Conservation (phyloP, 257 asterid species). For the Linaria vulgaris region DNA sequence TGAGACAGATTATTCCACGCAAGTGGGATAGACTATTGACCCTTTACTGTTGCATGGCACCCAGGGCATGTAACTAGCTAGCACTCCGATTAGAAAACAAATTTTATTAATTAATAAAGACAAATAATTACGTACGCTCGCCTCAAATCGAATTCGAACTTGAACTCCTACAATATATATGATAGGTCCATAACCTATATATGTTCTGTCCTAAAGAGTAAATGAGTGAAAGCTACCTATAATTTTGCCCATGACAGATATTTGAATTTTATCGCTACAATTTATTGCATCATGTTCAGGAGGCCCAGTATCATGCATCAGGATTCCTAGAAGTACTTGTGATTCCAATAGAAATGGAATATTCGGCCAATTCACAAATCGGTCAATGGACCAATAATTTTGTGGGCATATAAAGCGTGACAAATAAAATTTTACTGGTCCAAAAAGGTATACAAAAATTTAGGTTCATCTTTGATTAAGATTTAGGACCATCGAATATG, state of each 20-base stretch:
- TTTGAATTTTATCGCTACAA: too few relatives aligned
- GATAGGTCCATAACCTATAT: conserved; percentile 21
- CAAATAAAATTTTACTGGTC: neutral
- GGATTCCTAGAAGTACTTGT: too few relatives aligned
- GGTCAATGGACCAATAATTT: conserved; percentile 16
- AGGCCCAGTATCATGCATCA: too few relatives aligned
- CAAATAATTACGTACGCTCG: neutral
- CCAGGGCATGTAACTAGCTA: conserved; percentile 34
- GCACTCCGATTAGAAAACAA: conserved; percentile 3
- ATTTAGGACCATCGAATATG: conserved; percentile 10
- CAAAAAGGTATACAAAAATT: neutral
- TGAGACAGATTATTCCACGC: neutral
- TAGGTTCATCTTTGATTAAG: neutral
- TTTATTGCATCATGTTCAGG: neutral
- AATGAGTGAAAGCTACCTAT: conserved; percentile 2
- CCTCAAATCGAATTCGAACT: conserved; percentile 1
- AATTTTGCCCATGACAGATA: neutral
- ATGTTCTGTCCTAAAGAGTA: conserved; percentile 3
- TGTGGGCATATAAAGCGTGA: conserved; percentile 14
- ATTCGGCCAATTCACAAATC: neutral
- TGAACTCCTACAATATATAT: neutral
- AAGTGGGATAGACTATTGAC: conserved; percentile 6
- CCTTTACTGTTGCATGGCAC: conserved; percentile 27
- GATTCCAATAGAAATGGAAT: neutral
- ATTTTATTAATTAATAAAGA: neutral